Conservation (phyloP, 306 rosid species). For the Pterocarpus macrocarpus region DNA sequence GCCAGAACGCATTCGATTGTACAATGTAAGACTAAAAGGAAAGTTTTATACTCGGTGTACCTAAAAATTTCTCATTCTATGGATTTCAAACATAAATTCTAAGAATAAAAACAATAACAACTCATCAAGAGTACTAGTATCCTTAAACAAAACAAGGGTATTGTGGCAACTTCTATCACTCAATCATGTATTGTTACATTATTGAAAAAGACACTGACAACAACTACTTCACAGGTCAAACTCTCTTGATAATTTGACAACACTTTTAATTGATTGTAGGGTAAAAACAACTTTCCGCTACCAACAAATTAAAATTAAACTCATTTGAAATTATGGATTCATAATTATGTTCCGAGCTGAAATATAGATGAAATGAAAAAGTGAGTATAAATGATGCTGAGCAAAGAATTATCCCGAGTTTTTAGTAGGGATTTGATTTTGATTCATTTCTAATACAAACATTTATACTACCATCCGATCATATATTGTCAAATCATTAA, state of each 20-base stretch:
- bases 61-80: neutral
- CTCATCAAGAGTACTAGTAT: constrained; percentile 27
- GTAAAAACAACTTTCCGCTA: neutral
- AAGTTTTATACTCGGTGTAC: neutral
- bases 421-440: too few species aligned
- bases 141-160: neutral
- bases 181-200: constrained; percentile 3
- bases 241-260: neutral
- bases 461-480: too few species aligned
- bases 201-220: neutral
- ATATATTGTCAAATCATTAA: too few species aligned
- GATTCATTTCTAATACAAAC: too few species aligned
- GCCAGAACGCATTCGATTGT: constrained; percentile 22
- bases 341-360: neutral
- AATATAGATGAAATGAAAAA: constrained; percentile 29
- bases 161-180: neutral
- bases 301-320: neutral
- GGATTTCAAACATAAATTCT: neutral
- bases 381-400: constrained; percentile 3
- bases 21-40: neutral
- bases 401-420: neutral
- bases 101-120: constrained; percentile 8
- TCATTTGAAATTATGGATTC: constrained; percentile 1
- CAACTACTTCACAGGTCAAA: neutral
- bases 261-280: neutral